Evolutionary conservation across 225 moss, liverwort and hornwort genomes (phyloP).

Genomic region (Thuidium tamariscinum): DNA sequence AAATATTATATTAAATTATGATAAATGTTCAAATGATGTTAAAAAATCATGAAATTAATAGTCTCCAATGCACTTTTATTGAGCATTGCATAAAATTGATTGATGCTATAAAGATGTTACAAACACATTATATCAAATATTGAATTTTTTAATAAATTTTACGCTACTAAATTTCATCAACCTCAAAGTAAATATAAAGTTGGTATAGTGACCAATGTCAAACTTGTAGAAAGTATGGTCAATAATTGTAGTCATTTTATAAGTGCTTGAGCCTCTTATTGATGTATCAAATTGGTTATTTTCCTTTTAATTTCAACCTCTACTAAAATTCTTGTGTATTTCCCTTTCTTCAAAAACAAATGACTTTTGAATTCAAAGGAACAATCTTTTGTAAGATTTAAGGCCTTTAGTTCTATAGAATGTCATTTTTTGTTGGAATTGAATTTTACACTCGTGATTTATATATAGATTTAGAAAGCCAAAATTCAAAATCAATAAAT

Average conservation of each 20-base stretch:
- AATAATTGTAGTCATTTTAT: neutral
- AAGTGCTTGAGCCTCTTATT: neutral
- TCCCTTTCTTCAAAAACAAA: neutral
- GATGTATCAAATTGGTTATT: neutral
- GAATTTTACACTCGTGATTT: neutral
- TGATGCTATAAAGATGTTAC: no score
- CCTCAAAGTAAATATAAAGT: neutral
- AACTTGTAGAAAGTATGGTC: neutral
- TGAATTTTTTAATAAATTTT: no score
- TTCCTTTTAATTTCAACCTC: neutral
- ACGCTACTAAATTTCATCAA: neutral
- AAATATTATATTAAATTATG: neutral
- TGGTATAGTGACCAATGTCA: no score
- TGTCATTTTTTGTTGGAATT: no score
- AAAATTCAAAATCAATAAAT: no score
- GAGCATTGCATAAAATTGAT: neutral
- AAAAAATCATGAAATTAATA: no score
- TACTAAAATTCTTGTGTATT: neutral
- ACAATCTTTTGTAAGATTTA: fast-evolving
- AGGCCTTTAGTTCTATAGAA: fast-evolving
- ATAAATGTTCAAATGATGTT: neutral
- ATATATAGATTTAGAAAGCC: neutral
- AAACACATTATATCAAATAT: no score
- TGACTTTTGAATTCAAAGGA: fast-evolving
- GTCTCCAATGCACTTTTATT: no score